Evolutionary conservation across 1,284 basidiomycete species (phyloP).

Genomic region (Rhodotorula sp.): DNA sequence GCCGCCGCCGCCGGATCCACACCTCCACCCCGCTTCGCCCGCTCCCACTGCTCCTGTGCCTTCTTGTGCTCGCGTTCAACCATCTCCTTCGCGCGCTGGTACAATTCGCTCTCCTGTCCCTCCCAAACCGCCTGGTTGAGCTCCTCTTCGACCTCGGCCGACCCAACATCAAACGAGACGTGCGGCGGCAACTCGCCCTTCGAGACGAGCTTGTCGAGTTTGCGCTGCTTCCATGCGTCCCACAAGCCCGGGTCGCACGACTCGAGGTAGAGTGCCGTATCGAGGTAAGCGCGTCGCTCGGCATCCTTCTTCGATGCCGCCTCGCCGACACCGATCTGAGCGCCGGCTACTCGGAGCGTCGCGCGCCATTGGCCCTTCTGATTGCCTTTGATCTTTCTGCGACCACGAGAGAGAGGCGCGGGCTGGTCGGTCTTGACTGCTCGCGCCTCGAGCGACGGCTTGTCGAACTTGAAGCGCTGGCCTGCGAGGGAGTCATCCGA

Average conservation of each 20-base stretch:
- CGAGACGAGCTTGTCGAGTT: constrained; percentile 45
- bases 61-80: constrained; percentile 24
- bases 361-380: constrained; percentile 64
- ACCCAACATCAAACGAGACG: constrained; percentile 29
- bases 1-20: not conserved
- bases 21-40: constrained; percentile 4
- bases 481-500: not conserved
- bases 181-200: constrained; percentile 58
- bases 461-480: constrained; percentile 4
- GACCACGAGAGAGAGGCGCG: not conserved
- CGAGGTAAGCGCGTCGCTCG: constrained; percentile 73
- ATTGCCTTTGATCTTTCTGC: too few species aligned
- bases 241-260: constrained; percentile 77
- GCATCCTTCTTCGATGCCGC: constrained; percentile 74
- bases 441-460: not conserved
- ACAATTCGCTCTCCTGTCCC: constrained; percentile 60
- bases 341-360: constrained; percentile 73
- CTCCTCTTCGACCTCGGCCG: constrained; percentile 65
- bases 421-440: too few species aligned
- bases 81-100: constrained; percentile 51
- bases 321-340: constrained; percentile 74
- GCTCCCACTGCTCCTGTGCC: constrained; percentile 33
- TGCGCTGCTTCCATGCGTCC: constrained; percentile 60
- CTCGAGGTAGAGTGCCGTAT: constrained; percentile 83
- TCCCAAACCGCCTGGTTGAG: constrained; percentile 71